These are phyloP conservation scores for Bodo saltans DNA, from an alignment of 78 protist species.

Conservation along the genomic window DNA sequence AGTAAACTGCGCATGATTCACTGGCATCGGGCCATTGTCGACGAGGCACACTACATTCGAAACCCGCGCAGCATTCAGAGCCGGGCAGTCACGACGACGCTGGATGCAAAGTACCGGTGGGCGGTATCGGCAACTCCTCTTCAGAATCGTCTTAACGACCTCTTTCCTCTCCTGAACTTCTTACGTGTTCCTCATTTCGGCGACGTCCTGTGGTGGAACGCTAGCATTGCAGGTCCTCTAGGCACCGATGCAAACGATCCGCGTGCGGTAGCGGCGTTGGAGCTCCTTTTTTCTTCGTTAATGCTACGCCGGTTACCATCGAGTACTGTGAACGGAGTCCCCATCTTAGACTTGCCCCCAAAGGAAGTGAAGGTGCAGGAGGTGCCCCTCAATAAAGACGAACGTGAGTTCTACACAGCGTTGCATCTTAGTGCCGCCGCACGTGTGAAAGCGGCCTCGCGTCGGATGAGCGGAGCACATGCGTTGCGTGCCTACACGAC, in stretches of 20 bases:
- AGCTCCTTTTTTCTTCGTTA: neutral
- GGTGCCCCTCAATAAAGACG: neutral
- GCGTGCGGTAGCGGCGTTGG: too few relatives aligned
- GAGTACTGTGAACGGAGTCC: neutral
- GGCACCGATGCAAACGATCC: too few relatives aligned
- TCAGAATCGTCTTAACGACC: neutral
- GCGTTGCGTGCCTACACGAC: neutral
- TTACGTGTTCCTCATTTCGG: neutral
- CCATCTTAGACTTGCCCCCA: neutral
- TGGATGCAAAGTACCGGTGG: neutral
- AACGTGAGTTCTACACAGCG: neutral
- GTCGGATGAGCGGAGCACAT: too few relatives aligned
- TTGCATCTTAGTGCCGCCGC: neutral
- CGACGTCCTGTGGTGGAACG: neutral
- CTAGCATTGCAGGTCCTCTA: neutral
- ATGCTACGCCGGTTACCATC: neutral
- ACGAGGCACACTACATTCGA: neutral
- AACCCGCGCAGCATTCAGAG: neutral
- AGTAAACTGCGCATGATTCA: neutral
- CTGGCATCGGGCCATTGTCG: neutral
- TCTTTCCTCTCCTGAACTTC: neutral
- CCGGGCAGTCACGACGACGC: neutral
- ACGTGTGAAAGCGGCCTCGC: neutral
- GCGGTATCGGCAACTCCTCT: neutral
- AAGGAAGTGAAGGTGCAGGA: neutral